Conservation (phyloP, 352 stramenopile species). For the Elongisporangium senticosum region DNA sequence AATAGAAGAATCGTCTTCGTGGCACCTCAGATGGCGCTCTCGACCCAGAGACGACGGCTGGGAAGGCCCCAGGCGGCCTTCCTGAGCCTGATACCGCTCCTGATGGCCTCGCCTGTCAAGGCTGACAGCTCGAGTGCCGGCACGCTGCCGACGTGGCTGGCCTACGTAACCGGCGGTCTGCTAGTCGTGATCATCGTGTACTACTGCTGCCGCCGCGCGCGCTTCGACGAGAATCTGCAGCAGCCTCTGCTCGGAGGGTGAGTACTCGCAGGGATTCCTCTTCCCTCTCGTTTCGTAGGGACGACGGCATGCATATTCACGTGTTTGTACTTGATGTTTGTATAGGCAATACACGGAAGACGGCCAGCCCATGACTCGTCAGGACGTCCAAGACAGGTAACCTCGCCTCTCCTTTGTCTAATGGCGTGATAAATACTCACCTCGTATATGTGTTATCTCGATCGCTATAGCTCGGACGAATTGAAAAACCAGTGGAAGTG, state of each 20-base stretch:
- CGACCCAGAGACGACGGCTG: neutral
- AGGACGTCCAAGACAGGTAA: conserved; percentile 77
- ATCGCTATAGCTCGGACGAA: conserved; percentile 52
- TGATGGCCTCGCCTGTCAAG: neutral
- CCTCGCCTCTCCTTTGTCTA: neutral
- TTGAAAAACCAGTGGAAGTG: conserved; percentile 82
- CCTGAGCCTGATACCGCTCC: neutral
- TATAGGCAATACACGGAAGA: conserved; percentile 79
- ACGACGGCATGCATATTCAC: neutral
- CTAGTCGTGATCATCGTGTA: conserved; percentile 86
- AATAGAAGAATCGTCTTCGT: neutral
- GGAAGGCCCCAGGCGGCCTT: neutral
- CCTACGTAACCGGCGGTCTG: conserved; percentile 77
- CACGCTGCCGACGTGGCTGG: conserved; percentile 72
- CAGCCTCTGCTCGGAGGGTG: conserved; percentile 70
- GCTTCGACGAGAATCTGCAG: conserved; percentile 85
- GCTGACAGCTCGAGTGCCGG: conserved; percentile 5
- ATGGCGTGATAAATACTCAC: conserved; percentile 1
- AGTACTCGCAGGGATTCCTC: neutral
- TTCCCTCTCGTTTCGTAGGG: neutral
- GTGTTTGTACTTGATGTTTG: neutral
- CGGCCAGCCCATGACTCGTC: conserved; percentile 78
- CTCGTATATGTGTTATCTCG: neutral
- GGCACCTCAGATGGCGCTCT: neutral
- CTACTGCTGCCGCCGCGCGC: conserved; percentile 81